A percentile compares a stretch with the other conserved stretches of the same genome.
Evolutionary conservation across 2,329 filamentous ascomycete genomes (phyloP).

Genomic region (Bipolaris gigantea): DNA sequence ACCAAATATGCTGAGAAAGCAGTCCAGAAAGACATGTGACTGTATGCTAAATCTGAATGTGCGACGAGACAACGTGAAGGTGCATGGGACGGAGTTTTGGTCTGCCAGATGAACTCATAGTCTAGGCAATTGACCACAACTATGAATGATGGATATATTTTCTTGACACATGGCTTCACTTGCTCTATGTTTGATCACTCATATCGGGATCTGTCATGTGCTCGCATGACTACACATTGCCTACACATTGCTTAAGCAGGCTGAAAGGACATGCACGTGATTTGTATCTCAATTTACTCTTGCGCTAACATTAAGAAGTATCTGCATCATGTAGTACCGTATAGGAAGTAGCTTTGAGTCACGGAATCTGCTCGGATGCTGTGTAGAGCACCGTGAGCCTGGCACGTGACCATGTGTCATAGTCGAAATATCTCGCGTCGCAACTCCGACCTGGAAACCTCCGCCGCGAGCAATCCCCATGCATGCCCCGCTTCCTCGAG

Average conservation of each 20-base stretch:
- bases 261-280: neutral
- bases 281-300: neutral
- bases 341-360: neutral
- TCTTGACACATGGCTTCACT: neutral
- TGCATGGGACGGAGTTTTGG: conserved; percentile 41
- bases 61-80: conserved; percentile 16
- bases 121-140: conserved; percentile 14
- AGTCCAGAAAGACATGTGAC: neutral
- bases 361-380: neutral
- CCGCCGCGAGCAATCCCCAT: conserved; percentile 26
- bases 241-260: neutral
- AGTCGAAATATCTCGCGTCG: conserved; percentile 16
- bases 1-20: neutral
- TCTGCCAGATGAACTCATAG: conserved; percentile 13
- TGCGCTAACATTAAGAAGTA: neutral
- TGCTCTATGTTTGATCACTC: neutral
- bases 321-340: neutral
- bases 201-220: neutral
- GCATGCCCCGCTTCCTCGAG: conserved; percentile 52
- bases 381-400: neutral
- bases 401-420: conserved; percentile 30
- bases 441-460: conserved; percentile 2
- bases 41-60: conserved; percentile 1
- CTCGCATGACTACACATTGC: neutral
- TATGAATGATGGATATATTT: conserved; percentile 8